These are phyloP conservation scores for Exophiala calicioides DNA, from an alignment of 2,329 filamentous ascomycete species.

Conservation along the genomic window DNA sequence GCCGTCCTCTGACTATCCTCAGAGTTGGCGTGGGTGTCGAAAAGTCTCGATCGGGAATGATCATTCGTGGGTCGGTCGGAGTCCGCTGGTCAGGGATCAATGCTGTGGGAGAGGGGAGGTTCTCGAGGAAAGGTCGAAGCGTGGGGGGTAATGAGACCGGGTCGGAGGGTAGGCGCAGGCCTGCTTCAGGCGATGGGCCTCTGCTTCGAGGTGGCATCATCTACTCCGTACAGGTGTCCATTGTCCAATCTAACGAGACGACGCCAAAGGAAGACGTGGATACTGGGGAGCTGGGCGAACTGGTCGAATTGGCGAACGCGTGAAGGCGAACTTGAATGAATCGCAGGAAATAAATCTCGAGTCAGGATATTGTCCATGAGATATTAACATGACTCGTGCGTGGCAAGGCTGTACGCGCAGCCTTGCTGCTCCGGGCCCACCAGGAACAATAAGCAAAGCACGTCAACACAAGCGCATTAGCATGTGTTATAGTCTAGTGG, in stretches of 20 bases:
- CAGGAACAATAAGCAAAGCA: too few relatives aligned
- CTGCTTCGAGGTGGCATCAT: constrained; percentile 30
- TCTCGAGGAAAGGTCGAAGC: constrained; percentile 28
- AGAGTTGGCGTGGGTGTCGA: constrained; percentile 19
- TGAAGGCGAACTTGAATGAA: too few relatives aligned
- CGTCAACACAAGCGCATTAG: too few relatives aligned
- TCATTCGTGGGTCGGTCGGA: constrained; percentile 22
- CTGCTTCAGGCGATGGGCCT: constrained; percentile 19
- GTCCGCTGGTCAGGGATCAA: constrained; percentile 26
- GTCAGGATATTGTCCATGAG: too few relatives aligned
- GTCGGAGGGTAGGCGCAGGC: constrained; percentile 12
- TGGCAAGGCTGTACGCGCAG: too few relatives aligned
- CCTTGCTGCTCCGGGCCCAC: too few relatives aligned
- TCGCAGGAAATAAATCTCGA: too few relatives aligned
- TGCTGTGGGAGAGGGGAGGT: constrained; percentile 27
- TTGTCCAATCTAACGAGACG: too few relatives aligned
- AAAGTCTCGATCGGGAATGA: constrained; percentile 18
- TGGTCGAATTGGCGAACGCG: too few relatives aligned
- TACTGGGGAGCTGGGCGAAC: too few relatives aligned
- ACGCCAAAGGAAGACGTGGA: neutral
- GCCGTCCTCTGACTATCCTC: constrained; percentile 4
- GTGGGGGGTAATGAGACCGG: constrained; percentile 22
- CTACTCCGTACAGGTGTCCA: neutral
- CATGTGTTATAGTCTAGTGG: too few relatives aligned
- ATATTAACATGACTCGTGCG: too few relatives aligned